Base-by-base conservation (phyloP, 2,329 filamentous ascomycete species). In the Fusarium albosuccineum region DNA sequence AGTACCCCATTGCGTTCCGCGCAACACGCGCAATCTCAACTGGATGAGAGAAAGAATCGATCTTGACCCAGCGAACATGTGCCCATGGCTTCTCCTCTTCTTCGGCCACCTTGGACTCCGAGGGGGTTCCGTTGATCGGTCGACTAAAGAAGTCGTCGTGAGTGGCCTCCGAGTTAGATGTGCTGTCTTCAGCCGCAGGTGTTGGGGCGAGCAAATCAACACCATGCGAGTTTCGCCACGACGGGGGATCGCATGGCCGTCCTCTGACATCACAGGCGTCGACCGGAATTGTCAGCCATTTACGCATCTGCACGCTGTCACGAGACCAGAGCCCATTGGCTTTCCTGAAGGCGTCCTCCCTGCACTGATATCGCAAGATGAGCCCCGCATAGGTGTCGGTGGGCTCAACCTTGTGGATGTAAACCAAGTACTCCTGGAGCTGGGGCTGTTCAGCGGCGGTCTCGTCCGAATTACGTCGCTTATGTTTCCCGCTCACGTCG, bases 251-350 rank as follows among this genome's bases (percentile, higher is more conserved):
- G 73, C 87, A 89, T 14, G 86, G 86, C 51, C 89, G 86, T 30
- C 95, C 94, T 74, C 94, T 96, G 41, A 94, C 84, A 41, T 91
- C 90, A 77, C 95, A 98, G 40, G 93, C 91, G 77, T 97, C 94
- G 5, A 98, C 93, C 0, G 96, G 96, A 53, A 99, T 82, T 9
- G 94, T 86, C 14, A 99, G 85, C 67, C 88, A 90, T 73, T 92
- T 92, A 61, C 94, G 89, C 48, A 90, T 88, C 76, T 97, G 95
- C 36, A 98, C 91, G 66, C 89, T 93, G 75, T 98, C 96, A 67
- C 94, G 93, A 7, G 94, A 93, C 96, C 96, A 99, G 74, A 99
- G 89, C 10, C 96, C 89, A 76, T 99, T 99, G 39, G 93, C 90
- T 76, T 92, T 96, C 60, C 93, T 87, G 68, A 99, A 90, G 2